Base-by-base conservation (phyloP, 768 basidiomycete species). In the Psilocybe cubensis region DNA sequence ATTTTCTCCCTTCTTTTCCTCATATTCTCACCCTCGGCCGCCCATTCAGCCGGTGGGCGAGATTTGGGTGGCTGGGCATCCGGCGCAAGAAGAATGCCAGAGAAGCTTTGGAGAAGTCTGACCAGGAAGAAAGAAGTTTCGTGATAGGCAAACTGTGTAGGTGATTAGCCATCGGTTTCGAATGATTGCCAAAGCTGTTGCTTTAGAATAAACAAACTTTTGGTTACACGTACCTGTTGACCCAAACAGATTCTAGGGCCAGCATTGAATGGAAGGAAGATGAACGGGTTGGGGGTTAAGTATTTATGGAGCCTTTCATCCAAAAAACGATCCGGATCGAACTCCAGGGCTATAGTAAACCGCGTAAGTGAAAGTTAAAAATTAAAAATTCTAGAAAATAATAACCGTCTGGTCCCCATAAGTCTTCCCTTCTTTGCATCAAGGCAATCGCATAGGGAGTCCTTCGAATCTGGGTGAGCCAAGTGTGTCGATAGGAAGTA, bases 271-370 rank as follows among this genome's bases (percentile, higher is more conserved):
- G 73, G 74, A 12, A 71, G 58, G 63, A 76, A 77, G 5, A 77
- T 74, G 59, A 73, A 71, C 0, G 69, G 71, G 56, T 84, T 83
- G 2, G 76, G 72, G 0, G 74, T 73, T 44, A 81, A 60, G 62
- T 81, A 78, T 60, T 76, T 79, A 9, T 65, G 56, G 1, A 80
- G 48, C 1, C 83, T 72, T 33, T 79, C 77, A 58, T 85, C 83
- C 28, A 85, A 65, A 74, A 83, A 84, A 1, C 83, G 74, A 61
- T 83, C 78, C 1, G 84, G 84, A 62, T 88, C 86, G 63, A 88
- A 89, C 57, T 73, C 63, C 3, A 79, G 70, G 21, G 85, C 85
- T 84, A 42, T 14, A n/a, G 14, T 11, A 12, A 29, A 17, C n/a
- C 18, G 24, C 18, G 12, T 7, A 29, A 24, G 27, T 23, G 2